Base-by-base conservation (phyloP, 164 flowering plant genomes). In the Magnolia kwangsiensis region DNA sequence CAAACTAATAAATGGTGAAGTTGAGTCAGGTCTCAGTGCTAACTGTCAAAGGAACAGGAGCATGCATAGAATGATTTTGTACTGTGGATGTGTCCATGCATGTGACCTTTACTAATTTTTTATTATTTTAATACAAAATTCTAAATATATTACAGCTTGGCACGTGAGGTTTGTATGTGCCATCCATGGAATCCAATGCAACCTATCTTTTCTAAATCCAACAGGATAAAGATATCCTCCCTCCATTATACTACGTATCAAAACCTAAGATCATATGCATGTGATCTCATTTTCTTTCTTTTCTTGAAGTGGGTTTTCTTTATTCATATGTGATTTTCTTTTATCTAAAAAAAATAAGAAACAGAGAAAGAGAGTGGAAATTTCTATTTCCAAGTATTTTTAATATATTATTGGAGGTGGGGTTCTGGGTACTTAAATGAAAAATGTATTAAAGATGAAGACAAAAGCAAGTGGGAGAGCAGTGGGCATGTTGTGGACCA, bases 401-500 rank as follows among this genome's bases (percentile, higher is more conserved):
- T 9, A 55, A 14, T 14, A 9, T 55, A 55, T 55, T 55, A 14
- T 55, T 55, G 59, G 59, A 55, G 3, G 14, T 9, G 11, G 59
- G 59, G 16, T 55, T 55, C 8, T 55, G 59, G 59, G 59, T 55
- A 55, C 59, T 8, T 9, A 7, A 55, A 55, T 9, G 59, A 18
- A 14, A 55, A 55, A 7, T 1, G 16, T 1, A 55, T 1, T 16
- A 21, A 21, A 63, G 18, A 63, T 63, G 23, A 16, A 18, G 21
- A 63, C 67, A 63, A n/a, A 8, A 63, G 67, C 67, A 63, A 63
- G 67, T 63, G 67, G 67, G 8, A 18, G 20, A 63, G 67, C 8
- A 63, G 67, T 63, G 67, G 23, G 20, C 67, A 63, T 63, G 18
- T 63, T 9, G 72, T 69, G 55, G 55, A 49, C 72, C 72, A 69